phyloP scores from a whole-genome alignment of 2,329 filamentous ascomycete species.

The Xylariaceae sp. region DNA sequence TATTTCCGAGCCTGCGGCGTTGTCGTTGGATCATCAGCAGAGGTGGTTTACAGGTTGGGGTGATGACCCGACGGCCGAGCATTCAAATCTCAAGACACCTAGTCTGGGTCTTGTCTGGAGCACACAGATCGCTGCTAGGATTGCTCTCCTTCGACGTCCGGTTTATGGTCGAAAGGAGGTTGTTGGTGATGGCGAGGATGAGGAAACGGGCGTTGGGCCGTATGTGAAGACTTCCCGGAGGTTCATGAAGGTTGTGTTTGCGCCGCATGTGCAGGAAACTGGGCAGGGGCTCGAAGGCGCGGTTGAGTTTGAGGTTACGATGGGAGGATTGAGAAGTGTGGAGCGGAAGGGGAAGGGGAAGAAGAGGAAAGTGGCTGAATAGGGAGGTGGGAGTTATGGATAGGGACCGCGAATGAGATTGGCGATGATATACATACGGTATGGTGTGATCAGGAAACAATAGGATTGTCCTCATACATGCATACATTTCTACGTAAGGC shows the following conservation, averaged over 20 bases:
- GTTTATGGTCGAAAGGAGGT: conserved; percentile 24
- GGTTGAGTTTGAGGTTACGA: conserved; percentile 71
- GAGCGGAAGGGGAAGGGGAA: conserved; percentile 21
- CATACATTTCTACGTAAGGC: no score
- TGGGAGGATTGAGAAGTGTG: conserved; percentile 53
- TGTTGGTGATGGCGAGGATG: conserved; percentile 36
- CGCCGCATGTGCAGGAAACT: conserved; percentile 63
- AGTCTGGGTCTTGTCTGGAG: conserved; percentile 87
- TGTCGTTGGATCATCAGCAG: conserved; percentile 84
- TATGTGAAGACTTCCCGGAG: conserved; percentile 60
- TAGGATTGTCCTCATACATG: no score
- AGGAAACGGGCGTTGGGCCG: conserved; percentile 38
- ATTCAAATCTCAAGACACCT: conserved; percentile 66
- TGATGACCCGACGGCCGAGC: conserved; percentile 49
- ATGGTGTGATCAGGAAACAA: no score
- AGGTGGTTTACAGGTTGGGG: conserved; percentile 96
- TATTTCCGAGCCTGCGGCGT: conserved; percentile 42
- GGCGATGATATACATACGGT: no score
- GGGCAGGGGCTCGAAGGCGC: conserved; percentile 47
- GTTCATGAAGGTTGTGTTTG: conserved; percentile 87
- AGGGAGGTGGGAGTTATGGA: no score
- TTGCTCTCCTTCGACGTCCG: conserved; percentile 74
- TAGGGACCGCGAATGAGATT: no score
- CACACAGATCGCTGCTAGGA: conserved; percentile 78
- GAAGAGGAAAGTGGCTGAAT: neutral